These are phyloP conservation scores for Aspergillus costaricaensis DNA, from an alignment of 2,329 filamentous ascomycete genomes.

Conservation along the genomic window DNA sequence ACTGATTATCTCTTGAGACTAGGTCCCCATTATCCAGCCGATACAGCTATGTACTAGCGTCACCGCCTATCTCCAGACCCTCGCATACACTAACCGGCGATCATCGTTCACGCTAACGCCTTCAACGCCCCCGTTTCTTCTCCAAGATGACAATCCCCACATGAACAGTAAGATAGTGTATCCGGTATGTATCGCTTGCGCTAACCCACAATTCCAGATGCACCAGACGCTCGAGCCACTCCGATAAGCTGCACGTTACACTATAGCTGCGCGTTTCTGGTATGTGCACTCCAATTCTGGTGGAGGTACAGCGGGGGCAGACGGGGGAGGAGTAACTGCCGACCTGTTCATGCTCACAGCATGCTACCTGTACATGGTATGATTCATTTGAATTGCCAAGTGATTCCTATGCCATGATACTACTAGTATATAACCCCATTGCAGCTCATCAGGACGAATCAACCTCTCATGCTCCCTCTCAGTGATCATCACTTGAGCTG, in stretches of 20 bases:
- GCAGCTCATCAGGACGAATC: not conserved
- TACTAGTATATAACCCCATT: too few relatives aligned
- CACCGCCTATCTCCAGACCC: not conserved
- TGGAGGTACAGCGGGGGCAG: not conserved
- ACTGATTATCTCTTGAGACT: not conserved
- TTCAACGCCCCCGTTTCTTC: not conserved
- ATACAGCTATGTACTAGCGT: not conserved
- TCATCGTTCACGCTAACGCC: conserved; percentile 4
- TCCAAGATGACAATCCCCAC: not conserved
- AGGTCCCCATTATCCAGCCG: not conserved
- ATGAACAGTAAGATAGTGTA: conserved; percentile 2
- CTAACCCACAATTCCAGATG: not conserved
- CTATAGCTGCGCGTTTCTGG: too few relatives aligned
- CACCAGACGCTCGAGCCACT: not conserved
- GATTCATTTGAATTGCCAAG: too few relatives aligned
- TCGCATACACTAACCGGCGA: conserved; percentile 6
- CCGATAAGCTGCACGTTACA: not conserved
- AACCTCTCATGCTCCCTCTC: not conserved
- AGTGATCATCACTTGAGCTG: not conserved
- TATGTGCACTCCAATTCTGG: too few relatives aligned
- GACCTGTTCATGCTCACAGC: too few relatives aligned
- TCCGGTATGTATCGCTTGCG: conserved; percentile 3
- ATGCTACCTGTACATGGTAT: too few relatives aligned
- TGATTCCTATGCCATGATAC: too few relatives aligned
- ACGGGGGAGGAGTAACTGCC: too few relatives aligned